Conservation (phyloP, 345 rosid species). For the Aegle marmelos region DNA sequence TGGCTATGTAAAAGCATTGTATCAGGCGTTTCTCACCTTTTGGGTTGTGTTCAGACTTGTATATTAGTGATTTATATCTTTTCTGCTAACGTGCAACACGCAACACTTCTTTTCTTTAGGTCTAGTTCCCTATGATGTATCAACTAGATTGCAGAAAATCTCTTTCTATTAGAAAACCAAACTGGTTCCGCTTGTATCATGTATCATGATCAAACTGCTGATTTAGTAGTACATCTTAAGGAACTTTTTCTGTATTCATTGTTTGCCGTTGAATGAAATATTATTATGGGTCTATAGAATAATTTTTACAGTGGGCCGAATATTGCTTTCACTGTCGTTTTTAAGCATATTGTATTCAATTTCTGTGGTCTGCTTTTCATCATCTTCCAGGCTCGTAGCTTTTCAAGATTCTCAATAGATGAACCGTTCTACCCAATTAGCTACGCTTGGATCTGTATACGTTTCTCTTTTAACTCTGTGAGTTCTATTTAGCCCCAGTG, state of each 20-base stretch:
- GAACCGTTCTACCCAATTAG: not conserved
- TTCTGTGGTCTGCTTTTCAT: not conserved
- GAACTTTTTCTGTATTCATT: constrained; percentile 8
- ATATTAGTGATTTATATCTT: constrained; percentile 26
- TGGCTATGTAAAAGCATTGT: constrained; percentile 25
- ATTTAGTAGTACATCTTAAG: constrained; percentile 13
- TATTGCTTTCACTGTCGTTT: not conserved
- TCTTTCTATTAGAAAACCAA: not conserved
- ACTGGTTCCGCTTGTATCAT: constrained; percentile 18
- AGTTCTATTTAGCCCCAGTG: not conserved
- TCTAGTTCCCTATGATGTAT: constrained; percentile 16
- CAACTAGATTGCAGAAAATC: constrained; percentile 15
- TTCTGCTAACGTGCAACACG: constrained; percentile 23
- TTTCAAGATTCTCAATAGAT: constrained; percentile 14
- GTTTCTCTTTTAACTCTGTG: not conserved
- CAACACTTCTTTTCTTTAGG: constrained; percentile 18
- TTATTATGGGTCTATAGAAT: not conserved
- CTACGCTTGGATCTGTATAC: constrained; percentile 16
- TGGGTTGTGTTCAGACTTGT: constrained; percentile 33
- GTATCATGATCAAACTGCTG: constrained; percentile 9
- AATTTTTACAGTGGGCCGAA: not conserved
- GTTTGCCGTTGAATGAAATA: not conserved
- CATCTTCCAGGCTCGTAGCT: constrained; percentile 13
- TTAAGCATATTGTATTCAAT: not conserved
- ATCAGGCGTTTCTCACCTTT: constrained; percentile 16